phyloP scores from a whole-genome alignment of 352 stramenopile species.

The Phytophthora hibernalis region DNA sequence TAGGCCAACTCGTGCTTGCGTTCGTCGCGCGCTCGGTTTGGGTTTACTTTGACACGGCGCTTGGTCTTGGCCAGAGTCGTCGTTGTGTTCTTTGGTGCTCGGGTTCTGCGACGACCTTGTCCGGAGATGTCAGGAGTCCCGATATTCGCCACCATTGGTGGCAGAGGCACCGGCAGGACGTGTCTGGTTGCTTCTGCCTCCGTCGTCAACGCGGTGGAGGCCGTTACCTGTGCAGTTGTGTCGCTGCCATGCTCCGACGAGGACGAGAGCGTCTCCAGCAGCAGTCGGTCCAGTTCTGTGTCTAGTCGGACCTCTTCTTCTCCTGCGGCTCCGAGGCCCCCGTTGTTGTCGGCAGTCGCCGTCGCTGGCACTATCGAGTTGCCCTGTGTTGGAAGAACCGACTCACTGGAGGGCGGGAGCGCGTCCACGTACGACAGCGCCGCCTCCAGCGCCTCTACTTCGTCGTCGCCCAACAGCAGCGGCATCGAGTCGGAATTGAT shows the following conservation, averaged over 20 bases:
- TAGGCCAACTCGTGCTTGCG: conserved; percentile 45
- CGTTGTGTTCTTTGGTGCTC: conserved; percentile 13
- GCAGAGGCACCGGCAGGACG: conserved; percentile 13
- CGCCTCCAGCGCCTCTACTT: conserved; percentile 36
- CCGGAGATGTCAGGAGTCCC: background rate
- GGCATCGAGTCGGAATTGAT: conserved; percentile 22
- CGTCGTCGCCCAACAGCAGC: conserved; percentile 40
- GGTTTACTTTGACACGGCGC: conserved; percentile 39
- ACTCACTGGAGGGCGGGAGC: background rate
- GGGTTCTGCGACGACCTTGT: conserved; percentile 6
- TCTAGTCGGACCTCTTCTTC: conserved; percentile 28
- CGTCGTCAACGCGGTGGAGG: conserved; percentile 1
- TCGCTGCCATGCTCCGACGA: conserved; percentile 27
- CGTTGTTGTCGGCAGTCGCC: background rate
- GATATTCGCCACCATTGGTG: conserved; percentile 13
- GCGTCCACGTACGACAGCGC: conserved; percentile 37
- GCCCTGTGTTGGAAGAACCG: background rate
- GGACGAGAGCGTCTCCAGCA: conserved; percentile 33
- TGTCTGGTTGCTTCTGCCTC: background rate
- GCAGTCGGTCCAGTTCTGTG: conserved; percentile 33
- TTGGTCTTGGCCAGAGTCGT: conserved; percentile 34
- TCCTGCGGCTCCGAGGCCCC: background rate
- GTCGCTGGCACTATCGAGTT: background rate
- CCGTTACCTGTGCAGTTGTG: background rate
- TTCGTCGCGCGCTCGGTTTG: conserved; percentile 41